Base-by-base conservation (phyloP, 805 yeast genomes). In the Starmera pachycereana region DNA sequence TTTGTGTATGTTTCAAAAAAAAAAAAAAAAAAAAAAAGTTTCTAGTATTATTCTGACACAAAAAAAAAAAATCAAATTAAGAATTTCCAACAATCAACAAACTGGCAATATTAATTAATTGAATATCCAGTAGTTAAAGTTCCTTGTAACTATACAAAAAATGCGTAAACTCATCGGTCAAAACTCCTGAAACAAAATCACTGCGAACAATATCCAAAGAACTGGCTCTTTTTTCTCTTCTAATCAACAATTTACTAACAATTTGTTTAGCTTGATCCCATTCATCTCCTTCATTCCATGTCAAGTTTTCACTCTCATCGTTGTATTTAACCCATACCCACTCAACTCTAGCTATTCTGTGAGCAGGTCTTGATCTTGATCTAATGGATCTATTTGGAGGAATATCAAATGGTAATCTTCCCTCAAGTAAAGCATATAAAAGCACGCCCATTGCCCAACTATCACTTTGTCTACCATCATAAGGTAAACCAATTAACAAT, bases 361-460 rank as follows among this genome's bases (percentile, higher is more conserved):
- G 96, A 0, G 95, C 81, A 0, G 85, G 75, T 36, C 79, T 72
- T 32, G 81, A 59, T 45, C 70, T 56, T 47, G 78, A 53, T 56
- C 72, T 57, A 50, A 58, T 40, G 40, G 66, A 62, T 33, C 66
- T 62, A 36, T 66, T 63, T 2, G 88, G 89, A 2, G 89, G 81
- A 3, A 85, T 76, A 56, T 92, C 99, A 65, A 92, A 92, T 5
- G 99, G 99, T 37, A 92, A 65, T 41, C 96, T 59, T 33, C 86
- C 79, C 52, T 92, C 98, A 51, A 92, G 58, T 25, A 90, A 62
- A 1, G 94, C 76, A 53, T 88, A 92, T 1, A 89, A 61, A n/a
- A 89, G 65, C 3, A 92, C 97, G 3, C 98, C 98, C 9, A 89
- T 59, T 2, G 97, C 86, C 99, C 99, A 92, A 14, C 89, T 68